Evolutionary conservation across 768 basidiomycete genomes (phyloP).

Genomic region (Lyophyllum atratum): DNA sequence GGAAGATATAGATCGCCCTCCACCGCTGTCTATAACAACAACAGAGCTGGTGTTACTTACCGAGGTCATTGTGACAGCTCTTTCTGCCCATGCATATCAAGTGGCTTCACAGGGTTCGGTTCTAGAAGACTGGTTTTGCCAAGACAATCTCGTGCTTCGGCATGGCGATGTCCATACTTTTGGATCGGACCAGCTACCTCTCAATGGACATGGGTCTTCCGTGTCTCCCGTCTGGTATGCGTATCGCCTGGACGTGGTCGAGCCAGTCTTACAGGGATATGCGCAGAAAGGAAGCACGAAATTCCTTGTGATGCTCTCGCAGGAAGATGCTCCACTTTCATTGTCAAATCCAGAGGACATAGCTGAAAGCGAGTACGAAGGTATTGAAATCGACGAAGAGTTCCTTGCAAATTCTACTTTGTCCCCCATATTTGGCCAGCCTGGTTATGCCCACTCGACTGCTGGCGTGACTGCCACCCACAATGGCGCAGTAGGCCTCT

Average conservation of each 20-base stretch:
- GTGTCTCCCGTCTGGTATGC: slow-evolving; percentile 23
- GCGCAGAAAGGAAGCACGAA: slow-evolving; percentile 48
- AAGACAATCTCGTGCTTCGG: slow-evolving; percentile 48
- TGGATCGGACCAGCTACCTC: slow-evolving; percentile 15
- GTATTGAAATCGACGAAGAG: slow-evolving; percentile 69
- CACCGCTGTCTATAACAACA: slow-evolving; percentile 21
- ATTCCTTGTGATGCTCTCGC: slow-evolving; percentile 47
- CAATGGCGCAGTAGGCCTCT: slow-evolving; percentile 2
- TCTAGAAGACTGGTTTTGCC: slow-evolving; percentile 47
- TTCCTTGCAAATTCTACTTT: slow-evolving; percentile 63
- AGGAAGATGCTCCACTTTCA: slow-evolving; percentile 14
- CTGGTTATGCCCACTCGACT: slow-evolving; percentile 10
- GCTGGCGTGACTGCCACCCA: neutral
- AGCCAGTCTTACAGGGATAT: slow-evolving; percentile 77
- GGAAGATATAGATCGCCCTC: neutral
- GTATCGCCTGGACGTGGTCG: slow-evolving; percentile 59
- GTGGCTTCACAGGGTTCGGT: slow-evolving; percentile 34
- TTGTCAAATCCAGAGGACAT: slow-evolving; percentile 17
- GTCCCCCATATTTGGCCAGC: slow-evolving; percentile 23
- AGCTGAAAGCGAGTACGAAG: slow-evolving; percentile 33
- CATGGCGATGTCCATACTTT: slow-evolving; percentile 44
- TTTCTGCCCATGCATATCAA: slow-evolving; percentile 50
- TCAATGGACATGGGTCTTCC: slow-evolving; percentile 20
- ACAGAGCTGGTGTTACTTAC: slow-evolving; percentile 40
- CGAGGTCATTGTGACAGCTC: slow-evolving; percentile 53